These are phyloP conservation scores for Arthroderma sp. DNA, from an alignment of 2,329 filamentous ascomycete genomes.

Conservation along the genomic window DNA sequence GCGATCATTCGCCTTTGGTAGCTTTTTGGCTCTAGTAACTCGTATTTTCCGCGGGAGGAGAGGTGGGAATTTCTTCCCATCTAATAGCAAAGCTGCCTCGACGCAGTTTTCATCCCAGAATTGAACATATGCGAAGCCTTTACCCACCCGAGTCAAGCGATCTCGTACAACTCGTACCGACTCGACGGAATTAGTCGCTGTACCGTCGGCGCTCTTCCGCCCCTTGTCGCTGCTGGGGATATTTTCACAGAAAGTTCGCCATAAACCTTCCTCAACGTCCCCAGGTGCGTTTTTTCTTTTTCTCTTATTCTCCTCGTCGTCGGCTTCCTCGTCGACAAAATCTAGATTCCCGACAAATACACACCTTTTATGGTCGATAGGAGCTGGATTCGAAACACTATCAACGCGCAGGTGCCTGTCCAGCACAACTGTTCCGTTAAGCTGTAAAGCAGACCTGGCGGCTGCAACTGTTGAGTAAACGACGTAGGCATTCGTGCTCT, in stretches of 20 bases:
- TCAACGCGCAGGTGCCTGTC: constrained; percentile 84
- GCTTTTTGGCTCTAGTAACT: constrained; percentile 63
- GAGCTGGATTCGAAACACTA: constrained; percentile 73
- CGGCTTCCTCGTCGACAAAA: constrained; percentile 81
- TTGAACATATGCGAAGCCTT: constrained; percentile 95
- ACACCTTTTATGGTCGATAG: constrained; percentile 73
- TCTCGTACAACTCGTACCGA: constrained; percentile 88
- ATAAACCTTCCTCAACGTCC: constrained; percentile 75
- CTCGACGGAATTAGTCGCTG: constrained; percentile 57
- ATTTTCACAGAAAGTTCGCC: constrained; percentile 29
- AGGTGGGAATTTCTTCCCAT: constrained; percentile 86
- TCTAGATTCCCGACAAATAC: constrained; percentile 94
- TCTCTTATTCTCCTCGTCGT: constrained; percentile 49
- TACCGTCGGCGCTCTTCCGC: constrained; percentile 2
- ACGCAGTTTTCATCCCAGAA: constrained; percentile 83
- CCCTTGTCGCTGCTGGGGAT: constrained; percentile 17
- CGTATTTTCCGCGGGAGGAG: constrained; percentile 82
- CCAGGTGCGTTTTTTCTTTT: constrained; percentile 64
- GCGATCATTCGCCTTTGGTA: not conserved
- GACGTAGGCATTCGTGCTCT: constrained; percentile 85
- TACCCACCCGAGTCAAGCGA: constrained; percentile 78
- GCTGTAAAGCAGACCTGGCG: constrained; percentile 59
- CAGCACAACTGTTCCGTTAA: constrained; percentile 76
- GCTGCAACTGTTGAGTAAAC: constrained; percentile 68
- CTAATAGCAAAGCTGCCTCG: constrained; percentile 74